Conservation (phyloP, 441 rosid genomes). For the Mallotus japonicus region DNA sequence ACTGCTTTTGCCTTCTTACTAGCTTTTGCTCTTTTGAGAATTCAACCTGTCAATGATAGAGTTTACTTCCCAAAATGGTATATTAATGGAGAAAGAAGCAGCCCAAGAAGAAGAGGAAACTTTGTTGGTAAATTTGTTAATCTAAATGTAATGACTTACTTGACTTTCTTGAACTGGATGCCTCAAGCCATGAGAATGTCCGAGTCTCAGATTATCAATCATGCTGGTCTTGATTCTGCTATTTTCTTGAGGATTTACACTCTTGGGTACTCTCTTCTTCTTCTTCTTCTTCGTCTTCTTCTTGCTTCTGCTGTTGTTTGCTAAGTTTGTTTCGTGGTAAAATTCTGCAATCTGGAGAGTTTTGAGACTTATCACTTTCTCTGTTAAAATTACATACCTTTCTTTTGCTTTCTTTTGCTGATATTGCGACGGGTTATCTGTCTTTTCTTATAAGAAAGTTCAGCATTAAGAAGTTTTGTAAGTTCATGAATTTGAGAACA, state of each 20-base stretch:
- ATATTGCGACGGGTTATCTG: too few relatives aligned
- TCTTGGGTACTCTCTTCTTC: slow-evolving; percentile 60
- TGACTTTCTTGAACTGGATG: slow-evolving; percentile 97
- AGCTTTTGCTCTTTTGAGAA: slow-evolving; percentile 84
- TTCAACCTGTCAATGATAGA: slow-evolving; percentile 92
- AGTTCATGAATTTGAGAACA: neutral
- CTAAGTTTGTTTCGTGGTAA: neutral
- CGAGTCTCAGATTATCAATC: slow-evolving; percentile 71
- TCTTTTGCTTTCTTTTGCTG: too few relatives aligned
- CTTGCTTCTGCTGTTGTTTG: neutral
- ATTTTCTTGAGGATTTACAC: slow-evolving; percentile 80
- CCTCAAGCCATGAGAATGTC: slow-evolving; percentile 92
- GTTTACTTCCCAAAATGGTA: slow-evolving; percentile 95
- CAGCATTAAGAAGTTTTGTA: neutral
- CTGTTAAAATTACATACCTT: too few relatives aligned
- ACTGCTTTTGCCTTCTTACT: slow-evolving; percentile 71
- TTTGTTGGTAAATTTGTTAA: slow-evolving; percentile 80
- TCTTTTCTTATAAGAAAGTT: too few relatives aligned
- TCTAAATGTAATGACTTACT: slow-evolving; percentile 65
- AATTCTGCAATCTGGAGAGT: neutral
- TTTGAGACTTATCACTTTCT: too few relatives aligned
- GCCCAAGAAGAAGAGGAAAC: slow-evolving; percentile 59
- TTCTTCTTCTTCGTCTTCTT: neutral
- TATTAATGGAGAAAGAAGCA: slow-evolving; percentile 54
- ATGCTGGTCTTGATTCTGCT: slow-evolving; percentile 98